A percentile compares a stretch with the other conserved stretches of the same genome.
Evolutionary conservation across 805 yeast species (phyloP).

Genomic region (Suhomyces xylopsoci): DNA sequence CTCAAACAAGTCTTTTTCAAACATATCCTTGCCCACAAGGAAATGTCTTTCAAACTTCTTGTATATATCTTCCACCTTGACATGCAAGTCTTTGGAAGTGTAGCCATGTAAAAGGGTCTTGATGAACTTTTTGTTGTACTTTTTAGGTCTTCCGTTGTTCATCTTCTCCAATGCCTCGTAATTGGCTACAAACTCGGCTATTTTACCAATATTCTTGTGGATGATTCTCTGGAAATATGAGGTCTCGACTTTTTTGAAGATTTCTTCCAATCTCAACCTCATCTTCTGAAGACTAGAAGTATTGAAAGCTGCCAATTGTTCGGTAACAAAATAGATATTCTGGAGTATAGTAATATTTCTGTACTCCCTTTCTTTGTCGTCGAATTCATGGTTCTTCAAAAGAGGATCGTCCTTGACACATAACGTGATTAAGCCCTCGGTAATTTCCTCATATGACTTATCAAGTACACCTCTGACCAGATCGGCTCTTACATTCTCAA

Average conservation of each 20-base stretch:
- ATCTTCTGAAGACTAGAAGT: slow-evolving; percentile 22
- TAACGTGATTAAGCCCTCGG: slow-evolving; percentile 32
- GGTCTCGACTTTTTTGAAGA: slow-evolving; percentile 27
- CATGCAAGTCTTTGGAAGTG: slow-evolving; percentile 55
- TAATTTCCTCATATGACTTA: slow-evolving; percentile 30
- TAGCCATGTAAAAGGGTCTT: slow-evolving; percentile 55
- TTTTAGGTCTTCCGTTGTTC: slow-evolving; percentile 57
- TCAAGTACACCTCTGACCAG: slow-evolving; percentile 22
- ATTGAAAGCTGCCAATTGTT: slow-evolving; percentile 27
- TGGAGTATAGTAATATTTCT: slow-evolving; percentile 41
- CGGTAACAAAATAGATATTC: slow-evolving; percentile 34
- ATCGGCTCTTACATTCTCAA: slow-evolving; percentile 21
- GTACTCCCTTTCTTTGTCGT: slow-evolving; percentile 41
- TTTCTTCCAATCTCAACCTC: slow-evolving; percentile 20
- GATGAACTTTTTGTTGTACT: slow-evolving; percentile 58
- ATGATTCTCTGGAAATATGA: slow-evolving; percentile 33
- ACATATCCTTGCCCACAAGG: slow-evolving; percentile 33
- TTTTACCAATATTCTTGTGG: slow-evolving; percentile 58
- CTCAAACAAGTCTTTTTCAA: slow-evolving; percentile 54
- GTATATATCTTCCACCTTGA: slow-evolving; percentile 53
- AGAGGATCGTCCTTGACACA: slow-evolving; percentile 42
- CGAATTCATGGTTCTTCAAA: slow-evolving; percentile 41
- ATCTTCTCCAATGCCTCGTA: slow-evolving; percentile 50
- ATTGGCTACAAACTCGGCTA: slow-evolving; percentile 62
- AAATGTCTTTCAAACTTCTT: slow-evolving; percentile 58